A percentile compares a stretch with the other conserved stretches of the same genome.
Evolutionary conservation across 1,284 basidiomycete species (phyloP).

Genomic region (Xerocomus tenax): DNA sequence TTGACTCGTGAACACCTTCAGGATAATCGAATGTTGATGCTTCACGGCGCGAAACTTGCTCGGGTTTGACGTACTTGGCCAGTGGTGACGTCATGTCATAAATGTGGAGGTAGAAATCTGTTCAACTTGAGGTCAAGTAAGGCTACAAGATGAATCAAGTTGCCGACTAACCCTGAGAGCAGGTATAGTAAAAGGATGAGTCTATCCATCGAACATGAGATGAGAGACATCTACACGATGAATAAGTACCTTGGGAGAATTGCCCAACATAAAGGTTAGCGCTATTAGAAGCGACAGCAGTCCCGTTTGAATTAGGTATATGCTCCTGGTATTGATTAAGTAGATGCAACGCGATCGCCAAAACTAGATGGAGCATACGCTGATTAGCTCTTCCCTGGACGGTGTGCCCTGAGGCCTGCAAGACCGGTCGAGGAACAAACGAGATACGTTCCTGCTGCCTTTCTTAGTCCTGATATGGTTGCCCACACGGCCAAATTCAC

Average conservation of each 20-base stretch:
- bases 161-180: constrained; percentile 55
- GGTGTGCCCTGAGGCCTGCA: constrained; percentile 32
- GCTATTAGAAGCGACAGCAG: constrained; percentile 75
- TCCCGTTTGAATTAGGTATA: constrained; percentile 81
- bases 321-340: constrained; percentile 44
- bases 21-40: constrained; percentile 14
- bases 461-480: constrained; percentile 39
- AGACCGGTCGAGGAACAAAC: constrained; percentile 39
- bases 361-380: constrained; percentile 33
- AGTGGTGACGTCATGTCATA: constrained; percentile 70
- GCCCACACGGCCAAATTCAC: constrained; percentile 75
- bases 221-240: constrained; percentile 19
- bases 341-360: background rate
- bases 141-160: background rate
- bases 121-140: constrained; percentile 14
- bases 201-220: constrained; percentile 36
- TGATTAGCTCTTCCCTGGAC: constrained; percentile 47
- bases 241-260: constrained; percentile 64
- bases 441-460: constrained; percentile 39
- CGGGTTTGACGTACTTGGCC: constrained; percentile 16
- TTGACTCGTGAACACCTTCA: constrained; percentile 47
- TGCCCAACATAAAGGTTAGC: constrained; percentile 89
- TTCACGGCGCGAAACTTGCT: constrained; percentile 14
- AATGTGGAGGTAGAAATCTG: constrained; percentile 81
- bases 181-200: constrained; percentile 76